phyloP scores from a whole-genome alignment of 2,329 filamentous ascomycete species.

The Fusarium caatingaense region DNA sequence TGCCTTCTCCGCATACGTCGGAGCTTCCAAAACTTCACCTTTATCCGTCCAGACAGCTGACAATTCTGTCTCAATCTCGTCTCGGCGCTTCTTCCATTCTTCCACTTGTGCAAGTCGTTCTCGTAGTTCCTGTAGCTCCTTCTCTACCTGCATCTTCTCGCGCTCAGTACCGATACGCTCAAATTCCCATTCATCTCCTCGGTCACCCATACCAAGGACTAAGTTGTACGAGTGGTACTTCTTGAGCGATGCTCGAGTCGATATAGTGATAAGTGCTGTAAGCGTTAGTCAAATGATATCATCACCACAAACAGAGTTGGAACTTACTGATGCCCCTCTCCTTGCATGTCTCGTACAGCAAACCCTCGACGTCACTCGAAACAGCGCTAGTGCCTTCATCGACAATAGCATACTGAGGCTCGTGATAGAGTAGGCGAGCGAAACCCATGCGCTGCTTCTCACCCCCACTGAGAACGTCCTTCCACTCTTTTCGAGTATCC shows the following conservation, averaged over 20 bases:
- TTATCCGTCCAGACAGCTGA: constrained; percentile 70
- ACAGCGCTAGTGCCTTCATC: constrained; percentile 97
- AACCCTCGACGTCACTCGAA: constrained; percentile 90
- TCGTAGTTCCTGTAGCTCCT: constrained; percentile 85
- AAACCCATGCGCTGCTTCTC: constrained; percentile 98
- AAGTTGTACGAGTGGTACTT: constrained; percentile 96
- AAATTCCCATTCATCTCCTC: constrained; percentile 90
- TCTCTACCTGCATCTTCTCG: constrained; percentile 93
- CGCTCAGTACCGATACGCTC: constrained; percentile 92
- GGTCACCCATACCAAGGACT: constrained; percentile 81
- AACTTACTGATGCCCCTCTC: constrained; percentile 89
- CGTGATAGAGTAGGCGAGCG: constrained; percentile 90
- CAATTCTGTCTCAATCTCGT: constrained; percentile 87
- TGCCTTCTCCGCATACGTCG: constrained; percentile 53
- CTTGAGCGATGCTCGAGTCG: constrained; percentile 91
- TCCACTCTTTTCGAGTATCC: constrained; percentile 98
- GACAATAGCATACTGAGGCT: constrained; percentile 92
- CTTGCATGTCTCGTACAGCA: constrained; percentile 94
- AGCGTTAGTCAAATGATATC: constrained; percentile 35
- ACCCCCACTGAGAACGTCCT: constrained; percentile 94
- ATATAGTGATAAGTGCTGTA: constrained; percentile 89
- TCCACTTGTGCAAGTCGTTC: constrained; percentile 85
- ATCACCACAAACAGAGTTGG: neutral
- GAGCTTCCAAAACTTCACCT: constrained; percentile 61
- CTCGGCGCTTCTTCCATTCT: constrained; percentile 80